Conservation (phyloP, 306 rosid species). For the Morella rubra region DNA sequence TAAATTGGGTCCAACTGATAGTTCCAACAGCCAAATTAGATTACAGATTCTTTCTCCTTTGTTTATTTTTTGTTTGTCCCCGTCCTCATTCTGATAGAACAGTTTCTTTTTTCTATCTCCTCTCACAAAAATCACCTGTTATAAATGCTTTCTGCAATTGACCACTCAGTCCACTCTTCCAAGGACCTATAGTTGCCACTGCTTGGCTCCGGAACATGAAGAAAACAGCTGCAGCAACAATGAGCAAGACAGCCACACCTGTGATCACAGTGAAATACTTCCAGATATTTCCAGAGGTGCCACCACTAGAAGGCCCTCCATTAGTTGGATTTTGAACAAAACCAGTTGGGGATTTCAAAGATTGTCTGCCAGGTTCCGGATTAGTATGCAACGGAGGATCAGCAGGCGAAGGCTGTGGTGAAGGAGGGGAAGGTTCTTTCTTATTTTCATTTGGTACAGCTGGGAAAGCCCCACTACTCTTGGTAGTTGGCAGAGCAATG, state of each 20-base stretch:
- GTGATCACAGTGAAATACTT: slow-evolving; percentile 39
- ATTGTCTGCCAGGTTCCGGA: slow-evolving; percentile 10
- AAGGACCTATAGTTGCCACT: slow-evolving; percentile 70
- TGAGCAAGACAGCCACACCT: slow-evolving; percentile 41
- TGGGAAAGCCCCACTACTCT: slow-evolving; percentile 76
- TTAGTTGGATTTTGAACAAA: slow-evolving; percentile 20
- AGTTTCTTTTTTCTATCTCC: not conserved
- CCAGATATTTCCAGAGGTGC: slow-evolving; percentile 45
- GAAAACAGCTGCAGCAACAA: slow-evolving; percentile 42
- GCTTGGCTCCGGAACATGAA: slow-evolving; percentile 64
- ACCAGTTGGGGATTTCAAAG: slow-evolving; percentile 15
- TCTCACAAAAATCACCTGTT: slow-evolving; percentile 57
- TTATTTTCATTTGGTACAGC: slow-evolving; percentile 49
- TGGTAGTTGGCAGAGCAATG: slow-evolving; percentile 43
- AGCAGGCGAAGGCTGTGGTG: slow-evolving; percentile 28
- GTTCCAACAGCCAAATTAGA: not conserved
- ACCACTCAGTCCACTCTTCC: slow-evolving; percentile 94
- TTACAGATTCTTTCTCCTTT: not conserved
- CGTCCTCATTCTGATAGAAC: not conserved
- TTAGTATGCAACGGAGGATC: not conserved
- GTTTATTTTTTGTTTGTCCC: not conserved
- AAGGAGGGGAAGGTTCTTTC: slow-evolving; percentile 35
- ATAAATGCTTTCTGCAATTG: slow-evolving; percentile 91
- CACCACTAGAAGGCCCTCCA: slow-evolving; percentile 10
- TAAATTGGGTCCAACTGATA: slow-evolving; percentile 2